phyloP scores from a whole-genome alignment of 805 yeast genomes.

The Metschnikowia santaceciliae region DNA sequence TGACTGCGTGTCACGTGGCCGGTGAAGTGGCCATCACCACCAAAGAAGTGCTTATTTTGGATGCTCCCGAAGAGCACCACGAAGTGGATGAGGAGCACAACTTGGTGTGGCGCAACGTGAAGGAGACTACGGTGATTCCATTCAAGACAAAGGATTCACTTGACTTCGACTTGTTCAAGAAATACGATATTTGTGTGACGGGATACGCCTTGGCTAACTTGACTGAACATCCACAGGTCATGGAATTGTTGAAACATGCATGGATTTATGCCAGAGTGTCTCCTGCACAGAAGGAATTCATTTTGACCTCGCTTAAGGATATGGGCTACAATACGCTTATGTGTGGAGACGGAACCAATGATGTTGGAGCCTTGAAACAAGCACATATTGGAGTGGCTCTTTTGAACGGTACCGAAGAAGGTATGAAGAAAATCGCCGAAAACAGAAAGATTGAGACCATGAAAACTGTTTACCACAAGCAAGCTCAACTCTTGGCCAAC shows the following conservation, averaged over 20 bases:
- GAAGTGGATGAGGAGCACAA: slow-evolving; percentile 43
- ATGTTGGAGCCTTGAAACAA: slow-evolving; percentile 98
- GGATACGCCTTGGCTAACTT: slow-evolving; percentile 81
- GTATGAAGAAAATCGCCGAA: slow-evolving; percentile 85
- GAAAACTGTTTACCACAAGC: slow-evolving; percentile 75
- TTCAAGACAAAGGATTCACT: slow-evolving; percentile 57
- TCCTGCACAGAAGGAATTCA: slow-evolving; percentile 91
- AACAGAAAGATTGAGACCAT: slow-evolving; percentile 62
- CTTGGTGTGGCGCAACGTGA: slow-evolving; percentile 81
- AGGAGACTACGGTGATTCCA: slow-evolving; percentile 68
- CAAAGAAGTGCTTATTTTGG: slow-evolving; percentile 80
- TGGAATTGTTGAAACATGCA: slow-evolving; percentile 74
- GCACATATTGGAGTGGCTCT: slow-evolving; percentile 98
- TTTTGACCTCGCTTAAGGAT: slow-evolving; percentile 75
- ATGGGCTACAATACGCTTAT: slow-evolving; percentile 90
- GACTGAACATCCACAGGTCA: slow-evolving; percentile 63
- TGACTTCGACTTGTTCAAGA: slow-evolving; percentile 52
- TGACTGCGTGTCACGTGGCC: slow-evolving; percentile 98
- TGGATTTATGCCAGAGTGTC: slow-evolving; percentile 99
- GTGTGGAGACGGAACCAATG: slow-evolving; percentile 99
- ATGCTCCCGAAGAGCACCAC: slow-evolving; percentile 72
- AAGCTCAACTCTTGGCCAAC: slow-evolving; percentile 67
- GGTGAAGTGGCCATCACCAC: slow-evolving; percentile 85
- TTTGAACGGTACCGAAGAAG: slow-evolving; percentile 93
- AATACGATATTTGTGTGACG: slow-evolving; percentile 84